phyloP scores from a whole-genome alignment of 2,329 filamentous ascomycete species.

The Macrophomina tecta region DNA sequence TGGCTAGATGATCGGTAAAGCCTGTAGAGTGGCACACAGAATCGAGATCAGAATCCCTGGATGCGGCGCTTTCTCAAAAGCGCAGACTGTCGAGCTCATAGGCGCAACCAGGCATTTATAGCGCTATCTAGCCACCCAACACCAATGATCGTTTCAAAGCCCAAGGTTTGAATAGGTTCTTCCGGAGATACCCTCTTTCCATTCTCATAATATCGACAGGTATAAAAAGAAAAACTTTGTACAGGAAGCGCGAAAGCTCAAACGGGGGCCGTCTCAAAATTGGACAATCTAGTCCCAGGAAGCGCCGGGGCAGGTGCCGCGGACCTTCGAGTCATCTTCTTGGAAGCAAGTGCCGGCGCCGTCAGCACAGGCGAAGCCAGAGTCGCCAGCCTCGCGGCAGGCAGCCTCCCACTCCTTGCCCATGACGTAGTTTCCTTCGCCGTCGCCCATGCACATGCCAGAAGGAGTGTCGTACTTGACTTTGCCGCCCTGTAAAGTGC shows the following conservation, averaged over 20 bases:
- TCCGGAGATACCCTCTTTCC: background rate
- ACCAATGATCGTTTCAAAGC: no score
- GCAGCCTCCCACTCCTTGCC: slow-evolving; percentile 13
- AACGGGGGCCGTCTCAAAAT: background rate
- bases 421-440: background rate
- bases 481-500: background rate
- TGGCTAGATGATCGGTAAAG: no score
- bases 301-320: background rate
- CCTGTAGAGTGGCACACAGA: no score
- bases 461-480: background rate
- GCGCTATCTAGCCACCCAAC: no score
- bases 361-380: background rate
- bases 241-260: background rate
- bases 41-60: no score
- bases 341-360: background rate
- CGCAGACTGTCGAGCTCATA: no score
- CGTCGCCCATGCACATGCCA: background rate
- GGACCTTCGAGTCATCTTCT: background rate
- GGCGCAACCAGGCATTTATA: no score
- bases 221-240: background rate
- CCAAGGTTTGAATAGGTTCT: no score
- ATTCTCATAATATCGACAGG: slow-evolving; percentile 7
- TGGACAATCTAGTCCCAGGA: background rate
- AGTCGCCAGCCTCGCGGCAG: background rate
- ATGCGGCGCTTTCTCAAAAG: no score